Evolutionary conservation across 371 early-diverging fungal species (phyloP).

Genomic region (Rhizopus delemar): DNA sequence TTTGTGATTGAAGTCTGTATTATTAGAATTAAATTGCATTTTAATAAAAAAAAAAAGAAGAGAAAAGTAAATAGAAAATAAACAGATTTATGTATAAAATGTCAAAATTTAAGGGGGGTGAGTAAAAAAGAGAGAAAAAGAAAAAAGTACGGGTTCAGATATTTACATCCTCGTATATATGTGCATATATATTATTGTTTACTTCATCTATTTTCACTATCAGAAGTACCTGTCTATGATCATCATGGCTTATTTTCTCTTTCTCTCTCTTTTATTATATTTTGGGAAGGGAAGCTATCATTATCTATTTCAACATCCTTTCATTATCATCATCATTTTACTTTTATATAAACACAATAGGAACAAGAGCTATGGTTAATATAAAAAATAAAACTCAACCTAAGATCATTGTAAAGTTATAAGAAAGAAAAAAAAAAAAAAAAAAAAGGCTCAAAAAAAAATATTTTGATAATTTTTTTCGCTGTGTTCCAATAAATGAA

Average conservation of each 20-base stretch:
- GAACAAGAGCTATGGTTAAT: constrained; percentile 4
- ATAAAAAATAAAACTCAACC: constrained; percentile 7
- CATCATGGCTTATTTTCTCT: neutral
- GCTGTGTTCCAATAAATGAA: neutral
- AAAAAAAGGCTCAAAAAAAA: neutral
- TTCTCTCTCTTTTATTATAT: neutral
- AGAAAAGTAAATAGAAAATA: neutral
- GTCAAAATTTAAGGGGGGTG: constrained; percentile 4
- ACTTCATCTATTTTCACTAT: neutral
- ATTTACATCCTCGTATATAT: constrained; percentile 3
- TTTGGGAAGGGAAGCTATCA: neutral
- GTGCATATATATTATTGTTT: neutral
- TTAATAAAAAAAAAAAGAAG: neutral
- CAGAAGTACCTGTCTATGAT: constrained; percentile 1
- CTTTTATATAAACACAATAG: neutral
- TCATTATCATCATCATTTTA: constrained; percentile 1
- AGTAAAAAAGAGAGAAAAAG: neutral
- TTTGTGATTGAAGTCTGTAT: neutral
- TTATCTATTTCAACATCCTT: neutral
- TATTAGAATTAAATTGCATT: constrained; percentile 1
- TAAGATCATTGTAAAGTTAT: neutral
- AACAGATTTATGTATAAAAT: neutral
- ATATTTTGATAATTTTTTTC: neutral
- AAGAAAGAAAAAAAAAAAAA: neutral
- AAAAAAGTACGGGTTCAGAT: neutral